phyloP scores from a whole-genome alignment of 2,329 filamentous ascomycete species.

The Arthroderma sp. region DNA sequence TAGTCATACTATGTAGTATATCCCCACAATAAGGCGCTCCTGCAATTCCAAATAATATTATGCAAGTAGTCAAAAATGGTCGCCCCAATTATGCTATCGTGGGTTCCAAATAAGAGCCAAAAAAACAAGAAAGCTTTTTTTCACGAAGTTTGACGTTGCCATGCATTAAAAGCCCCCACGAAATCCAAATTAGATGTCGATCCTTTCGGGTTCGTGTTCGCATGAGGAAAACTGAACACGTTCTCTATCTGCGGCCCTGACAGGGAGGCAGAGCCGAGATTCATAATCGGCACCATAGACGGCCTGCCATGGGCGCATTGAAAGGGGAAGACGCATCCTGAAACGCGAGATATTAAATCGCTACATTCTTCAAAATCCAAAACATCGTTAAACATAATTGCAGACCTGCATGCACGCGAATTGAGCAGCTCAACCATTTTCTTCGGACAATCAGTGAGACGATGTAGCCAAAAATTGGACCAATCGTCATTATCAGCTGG shows the following conservation, averaged over 20 bases:
- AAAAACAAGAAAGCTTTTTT: background rate
- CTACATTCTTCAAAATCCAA: constrained; percentile 27
- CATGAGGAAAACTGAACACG: no score
- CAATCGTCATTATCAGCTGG: background rate
- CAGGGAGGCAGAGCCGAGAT: constrained; percentile 12
- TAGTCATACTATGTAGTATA: no score
- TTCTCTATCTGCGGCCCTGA: no score
- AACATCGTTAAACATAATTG: constrained; percentile 39
- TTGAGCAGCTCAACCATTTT: constrained; percentile 54
- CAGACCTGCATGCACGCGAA: constrained; percentile 35
- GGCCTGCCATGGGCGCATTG: constrained; percentile 39
- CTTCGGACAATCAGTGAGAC: constrained; percentile 56
- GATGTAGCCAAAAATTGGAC: constrained; percentile 40
- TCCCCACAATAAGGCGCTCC: no score
- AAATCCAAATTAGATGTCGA: background rate
- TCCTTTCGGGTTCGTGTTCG: no score
- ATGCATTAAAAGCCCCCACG: constrained; percentile 1
- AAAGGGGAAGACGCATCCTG: constrained; percentile 34
- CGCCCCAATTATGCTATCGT: no score
- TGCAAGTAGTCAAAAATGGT: no score
- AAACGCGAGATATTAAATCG: constrained; percentile 24
- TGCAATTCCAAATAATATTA: no score
- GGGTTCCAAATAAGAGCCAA: no score
- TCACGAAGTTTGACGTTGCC: background rate
- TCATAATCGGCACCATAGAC: constrained; percentile 33